Conservation (phyloP, 345 rosid species). For the Mangifera indica region DNA sequence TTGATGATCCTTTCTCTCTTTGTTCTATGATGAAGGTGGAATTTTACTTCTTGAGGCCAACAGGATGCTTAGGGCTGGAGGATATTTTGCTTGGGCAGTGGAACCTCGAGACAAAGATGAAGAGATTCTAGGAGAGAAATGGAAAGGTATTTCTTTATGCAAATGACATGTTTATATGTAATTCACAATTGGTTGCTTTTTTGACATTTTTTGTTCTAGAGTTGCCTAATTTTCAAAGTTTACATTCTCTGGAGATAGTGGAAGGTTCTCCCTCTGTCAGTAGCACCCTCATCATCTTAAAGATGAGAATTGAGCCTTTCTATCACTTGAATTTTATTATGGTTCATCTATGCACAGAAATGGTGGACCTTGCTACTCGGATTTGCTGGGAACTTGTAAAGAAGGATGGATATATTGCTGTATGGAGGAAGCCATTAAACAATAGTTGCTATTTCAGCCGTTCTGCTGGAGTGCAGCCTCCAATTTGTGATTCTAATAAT, state of each 20-base stretch:
- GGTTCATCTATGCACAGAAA: constrained; percentile 39
- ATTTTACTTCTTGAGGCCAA: constrained; percentile 65
- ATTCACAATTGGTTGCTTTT: not conserved
- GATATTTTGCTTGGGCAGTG: constrained; percentile 68
- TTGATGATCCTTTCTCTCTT: constrained; percentile 15
- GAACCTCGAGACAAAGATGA: constrained; percentile 55
- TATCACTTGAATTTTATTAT: constrained; percentile 11
- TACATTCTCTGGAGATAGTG: not conserved
- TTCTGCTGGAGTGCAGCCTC: constrained; percentile 42
- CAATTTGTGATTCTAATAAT: constrained; percentile 45
- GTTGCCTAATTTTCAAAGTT: not conserved
- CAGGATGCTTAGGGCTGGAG: constrained; percentile 66
- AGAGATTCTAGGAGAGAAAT: constrained; percentile 45
- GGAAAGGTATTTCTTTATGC: constrained; percentile 45
- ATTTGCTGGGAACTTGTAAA: constrained; percentile 64
- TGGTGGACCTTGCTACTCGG: constrained; percentile 46
- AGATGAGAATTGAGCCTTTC: constrained; percentile 9
- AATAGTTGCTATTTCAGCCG: constrained; percentile 55
- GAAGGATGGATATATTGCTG: constrained; percentile 54
- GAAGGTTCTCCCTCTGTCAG: not conserved
- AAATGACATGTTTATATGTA: not conserved
- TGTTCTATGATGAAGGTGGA: constrained; percentile 41
- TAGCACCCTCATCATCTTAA: not conserved
- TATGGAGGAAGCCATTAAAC: constrained; percentile 64
- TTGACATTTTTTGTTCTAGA: not conserved